A percentile compares a stretch with the other conserved stretches of the same genome.
phyloP scores from a whole-genome alignment of 768 basidiomycete genomes.

The Chalciporus pseudorubinellus region DNA sequence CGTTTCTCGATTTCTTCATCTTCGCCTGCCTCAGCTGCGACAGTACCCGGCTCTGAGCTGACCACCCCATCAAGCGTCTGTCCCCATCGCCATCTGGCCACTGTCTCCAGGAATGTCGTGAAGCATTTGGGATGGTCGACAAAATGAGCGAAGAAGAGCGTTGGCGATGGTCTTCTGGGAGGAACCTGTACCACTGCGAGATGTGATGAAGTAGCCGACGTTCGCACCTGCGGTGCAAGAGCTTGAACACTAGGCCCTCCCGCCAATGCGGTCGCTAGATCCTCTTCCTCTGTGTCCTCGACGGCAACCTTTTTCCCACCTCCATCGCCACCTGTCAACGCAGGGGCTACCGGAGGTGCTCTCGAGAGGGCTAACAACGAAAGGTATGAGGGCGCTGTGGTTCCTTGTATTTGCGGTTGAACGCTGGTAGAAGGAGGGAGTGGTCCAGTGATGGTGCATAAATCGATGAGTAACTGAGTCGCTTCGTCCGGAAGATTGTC shows the following conservation, averaged over 20 bases:
- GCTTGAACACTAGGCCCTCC: conserved; percentile 30
- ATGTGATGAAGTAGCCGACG: conserved; percentile 4
- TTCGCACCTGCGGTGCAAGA: conserved; percentile 4
- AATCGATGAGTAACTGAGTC: conserved; percentile 86
- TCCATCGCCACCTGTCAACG: conserved; percentile 36
- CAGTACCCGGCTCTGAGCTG: conserved; percentile 6
- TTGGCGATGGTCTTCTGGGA: conserved; percentile 68
- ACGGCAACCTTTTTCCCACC: conserved; percentile 13
- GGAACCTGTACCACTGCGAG: conserved; percentile 28
- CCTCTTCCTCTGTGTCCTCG: conserved; percentile 18
- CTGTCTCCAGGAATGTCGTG: conserved; percentile 82
- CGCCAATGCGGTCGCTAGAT: conserved; percentile 12
- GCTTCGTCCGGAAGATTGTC: conserved; percentile 82
- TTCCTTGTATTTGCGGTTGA: conserved; percentile 23
- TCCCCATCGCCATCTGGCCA: conserved; percentile 77
- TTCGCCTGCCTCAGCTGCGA: conserved; percentile 19
- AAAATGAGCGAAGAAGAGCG: conserved; percentile 91
- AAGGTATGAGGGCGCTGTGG: conserved; percentile 60
- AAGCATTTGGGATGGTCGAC: conserved; percentile 86
- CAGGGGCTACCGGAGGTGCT: conserved; percentile 41
- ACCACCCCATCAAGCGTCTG: conserved; percentile 54
- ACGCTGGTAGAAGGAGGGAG: conserved; percentile 34
- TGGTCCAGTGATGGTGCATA: conserved; percentile 70
- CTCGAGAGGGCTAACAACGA: conserved; percentile 78
- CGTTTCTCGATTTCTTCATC: conserved; percentile 53